Base-by-base conservation (phyloP, 2,329 filamentous ascomycete genomes). In the Ascosphaera apis region DNA sequence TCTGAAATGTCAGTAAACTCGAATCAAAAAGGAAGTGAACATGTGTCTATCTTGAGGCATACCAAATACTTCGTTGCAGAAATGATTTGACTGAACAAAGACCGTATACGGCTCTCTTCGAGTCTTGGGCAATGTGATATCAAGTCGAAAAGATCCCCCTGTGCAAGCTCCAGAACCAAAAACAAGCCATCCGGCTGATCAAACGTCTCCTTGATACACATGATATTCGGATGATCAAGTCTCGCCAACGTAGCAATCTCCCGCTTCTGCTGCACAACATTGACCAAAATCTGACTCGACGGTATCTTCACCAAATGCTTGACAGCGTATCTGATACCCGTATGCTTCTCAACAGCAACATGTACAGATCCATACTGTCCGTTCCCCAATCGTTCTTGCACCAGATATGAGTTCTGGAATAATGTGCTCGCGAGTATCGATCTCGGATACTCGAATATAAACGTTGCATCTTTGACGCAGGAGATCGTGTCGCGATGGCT, bases 201-300 rank as follows among this genome's bases (percentile, higher is more conserved):
- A 52, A 92, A 98, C 0, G 83, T 92, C 44, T 92, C 84, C 54
- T 91, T 93, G 37, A 98, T 62, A 51, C 84, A 93, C 11, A 98
- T 64, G 36, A 98, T 68, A 44, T 91, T 88, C 3, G 83, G 80
- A 53, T 98, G 88, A 51, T 79, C 91, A 41, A 98, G 82, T n/a
- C 83, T 73, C 83, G 92, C 95, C 41, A 98, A 60, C 12, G 98
- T 81, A 15, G 81, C 86, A 51, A 98, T 91, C 53, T 98, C 91
- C 53, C 84, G 51, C 31, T 32, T n/a, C n/a, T n/a, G n/a, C n/a
- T 17, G 13, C 6, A 17, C 6, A 32, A 17, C 13, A 32, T 5
- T 32, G 6, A 32, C 5, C 31, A 17, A 32, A 32, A n/a, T n/a
- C 13, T 32, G n/a, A n/a, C 31, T n/a, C 13, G 31, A 15, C 6